A percentile compares a stretch with the other conserved stretches of the same genome.
Conservation (phyloP, 768 basidiomycete species). For the Tulasnella sp. region DNA sequence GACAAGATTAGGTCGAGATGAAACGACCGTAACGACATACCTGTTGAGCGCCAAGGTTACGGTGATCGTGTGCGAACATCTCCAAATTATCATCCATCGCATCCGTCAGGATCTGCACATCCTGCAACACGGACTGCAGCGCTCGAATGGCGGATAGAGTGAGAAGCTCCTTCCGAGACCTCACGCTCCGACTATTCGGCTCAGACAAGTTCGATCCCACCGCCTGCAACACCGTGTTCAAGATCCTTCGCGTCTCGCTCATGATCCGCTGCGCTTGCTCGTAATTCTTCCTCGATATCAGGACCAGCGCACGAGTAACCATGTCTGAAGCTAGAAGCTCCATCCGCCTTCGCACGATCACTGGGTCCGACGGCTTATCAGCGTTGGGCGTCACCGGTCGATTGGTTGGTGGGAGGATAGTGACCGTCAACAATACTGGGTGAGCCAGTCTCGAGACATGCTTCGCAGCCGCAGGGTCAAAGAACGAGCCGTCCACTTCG, state of each 20-base stretch:
- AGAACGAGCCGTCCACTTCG: slow-evolving; percentile 92
- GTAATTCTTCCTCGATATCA: slow-evolving; percentile 86
- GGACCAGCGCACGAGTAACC: slow-evolving; percentile 87
- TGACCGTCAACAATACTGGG: slow-evolving; percentile 90
- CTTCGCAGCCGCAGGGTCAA: slow-evolving; percentile 77
- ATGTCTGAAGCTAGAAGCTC: slow-evolving; percentile 94
- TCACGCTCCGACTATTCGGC: slow-evolving; percentile 40
- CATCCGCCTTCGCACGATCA: slow-evolving; percentile 89
- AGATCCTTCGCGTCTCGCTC: slow-evolving; percentile 81
- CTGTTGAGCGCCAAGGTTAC: slow-evolving; percentile 97
- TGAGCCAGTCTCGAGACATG: slow-evolving; percentile 81
- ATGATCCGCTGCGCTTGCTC: slow-evolving; percentile 84
- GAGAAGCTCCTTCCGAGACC: slow-evolving; percentile 70
- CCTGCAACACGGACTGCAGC: slow-evolving; percentile 74
- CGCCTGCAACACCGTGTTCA: slow-evolving; percentile 82
- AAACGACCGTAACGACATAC: slow-evolving; percentile 32
- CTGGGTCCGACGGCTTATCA: slow-evolving; percentile 57
- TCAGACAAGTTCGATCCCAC: slow-evolving; percentile 63
- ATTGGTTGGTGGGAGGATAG: slow-evolving; percentile 55
- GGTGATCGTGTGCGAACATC: slow-evolving; percentile 83
- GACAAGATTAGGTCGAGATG: neutral
- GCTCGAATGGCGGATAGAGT: slow-evolving; percentile 65
- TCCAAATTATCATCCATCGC: slow-evolving; percentile 87
- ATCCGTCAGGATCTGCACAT: slow-evolving; percentile 77
- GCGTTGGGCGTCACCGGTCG: slow-evolving; percentile 30